Evolutionary conservation across 2,329 filamentous ascomycete species (phyloP).

Genomic region (Claviceps humidiphila): DNA sequence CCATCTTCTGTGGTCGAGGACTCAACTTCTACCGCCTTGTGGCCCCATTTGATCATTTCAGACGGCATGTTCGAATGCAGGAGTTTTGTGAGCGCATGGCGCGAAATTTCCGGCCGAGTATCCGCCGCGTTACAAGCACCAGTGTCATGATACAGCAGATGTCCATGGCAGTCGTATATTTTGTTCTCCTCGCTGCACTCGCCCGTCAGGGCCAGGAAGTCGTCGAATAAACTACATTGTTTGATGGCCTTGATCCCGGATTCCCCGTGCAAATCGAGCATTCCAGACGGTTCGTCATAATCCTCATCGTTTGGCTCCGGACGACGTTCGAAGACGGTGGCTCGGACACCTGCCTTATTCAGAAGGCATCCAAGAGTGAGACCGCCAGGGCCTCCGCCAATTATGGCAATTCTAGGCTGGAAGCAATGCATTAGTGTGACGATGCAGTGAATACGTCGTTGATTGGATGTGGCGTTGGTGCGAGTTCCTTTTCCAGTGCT

Average conservation of each 20-base stretch:
- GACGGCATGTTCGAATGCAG: neutral
- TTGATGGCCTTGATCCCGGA: constrained; percentile 31
- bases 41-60: neutral
- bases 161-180: constrained; percentile 15
- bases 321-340: constrained; percentile 23
- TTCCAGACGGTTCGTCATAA: constrained; percentile 22
- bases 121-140: neutral
- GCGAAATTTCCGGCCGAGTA: neutral
- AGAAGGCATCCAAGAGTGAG: constrained; percentile 35
- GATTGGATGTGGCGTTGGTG: neutral
- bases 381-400: constrained; percentile 32
- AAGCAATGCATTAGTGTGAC: neutral
- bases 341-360: constrained; percentile 21
- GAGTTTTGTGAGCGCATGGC: neutral
- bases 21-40: neutral
- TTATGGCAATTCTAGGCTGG: constrained; percentile 24
- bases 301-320: constrained; percentile 14
- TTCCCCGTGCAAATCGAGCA: constrained; percentile 34
- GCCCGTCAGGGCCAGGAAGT: constrained; percentile 27
- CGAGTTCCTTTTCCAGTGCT: neutral
- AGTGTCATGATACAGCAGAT: constrained; percentile 8
- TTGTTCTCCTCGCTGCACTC: constrained; percentile 10
- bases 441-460: neutral
- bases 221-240: constrained; percentile 28
- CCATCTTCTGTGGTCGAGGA: constrained; percentile 10